Percentiles rank a stretch among this genome's conserved stretches.
Evolutionary conservation across 2,329 filamentous ascomycete species (phyloP).

Genomic region (Trichoderma semiorbis): DNA sequence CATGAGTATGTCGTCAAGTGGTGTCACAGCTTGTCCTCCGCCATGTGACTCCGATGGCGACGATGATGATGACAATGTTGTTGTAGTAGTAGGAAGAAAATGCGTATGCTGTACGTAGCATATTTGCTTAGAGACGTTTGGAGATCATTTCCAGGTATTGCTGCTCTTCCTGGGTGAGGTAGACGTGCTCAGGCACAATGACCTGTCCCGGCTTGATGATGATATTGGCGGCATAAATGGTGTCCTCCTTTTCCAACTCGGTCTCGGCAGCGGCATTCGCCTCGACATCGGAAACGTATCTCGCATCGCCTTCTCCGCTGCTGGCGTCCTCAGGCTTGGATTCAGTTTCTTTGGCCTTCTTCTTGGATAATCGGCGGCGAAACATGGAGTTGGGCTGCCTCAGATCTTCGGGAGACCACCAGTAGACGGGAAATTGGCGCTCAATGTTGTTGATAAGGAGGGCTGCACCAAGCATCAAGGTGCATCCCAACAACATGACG

Average conservation of each 20-base stretch:
- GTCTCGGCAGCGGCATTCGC: conserved; percentile 17
- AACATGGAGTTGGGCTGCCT: conserved; percentile 13
- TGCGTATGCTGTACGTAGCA: background rate
- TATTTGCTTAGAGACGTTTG: conserved; percentile 30
- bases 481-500: conserved; percentile 57
- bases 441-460: conserved; percentile 68
- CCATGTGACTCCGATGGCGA: background rate
- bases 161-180: conserved; percentile 37
- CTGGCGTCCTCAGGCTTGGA: background rate
- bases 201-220: conserved; percentile 36
- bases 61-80: background rate
- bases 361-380: conserved; percentile 11
- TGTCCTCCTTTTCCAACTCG: conserved; percentile 19
- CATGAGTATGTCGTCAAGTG: background rate
- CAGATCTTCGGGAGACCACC: conserved; percentile 56
- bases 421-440: conserved; percentile 64
- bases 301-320: background rate
- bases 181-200: conserved; percentile 35
- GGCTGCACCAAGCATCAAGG: conserved; percentile 60
- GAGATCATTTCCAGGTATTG: conserved; percentile 36
- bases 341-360: background rate
- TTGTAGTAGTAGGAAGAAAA: background rate
- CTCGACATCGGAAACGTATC: conserved; percentile 18
- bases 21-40: background rate
- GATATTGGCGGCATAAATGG: conserved; percentile 27